Evolutionary conservation across 31 red algal species (phyloP).

Genomic region (Endocladia muricata): DNA sequence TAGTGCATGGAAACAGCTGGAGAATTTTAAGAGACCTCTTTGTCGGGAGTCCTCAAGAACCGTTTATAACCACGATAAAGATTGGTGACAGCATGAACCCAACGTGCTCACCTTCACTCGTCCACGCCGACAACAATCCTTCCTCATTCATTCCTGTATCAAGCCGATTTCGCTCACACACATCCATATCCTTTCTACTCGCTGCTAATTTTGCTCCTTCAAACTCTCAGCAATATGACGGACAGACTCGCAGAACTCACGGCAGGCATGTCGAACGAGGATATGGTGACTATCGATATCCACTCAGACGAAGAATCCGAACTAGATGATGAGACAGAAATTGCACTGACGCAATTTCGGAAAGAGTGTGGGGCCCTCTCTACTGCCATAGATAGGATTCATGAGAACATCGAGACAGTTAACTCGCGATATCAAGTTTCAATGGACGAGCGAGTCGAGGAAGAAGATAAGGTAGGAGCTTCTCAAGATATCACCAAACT

Average conservation of each 20-base stretch:
- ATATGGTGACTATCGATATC: neutral
- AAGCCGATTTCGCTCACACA: no score
- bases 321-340: slow-evolving; percentile 11
- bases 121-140: no score
- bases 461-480: neutral
- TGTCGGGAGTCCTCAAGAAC: no score
- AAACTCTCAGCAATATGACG: neutral
- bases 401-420: slow-evolving; percentile 27
- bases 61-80: no score
- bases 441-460: slow-evolving; percentile 6
- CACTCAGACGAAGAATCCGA: slow-evolving; percentile 7
- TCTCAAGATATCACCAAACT: slow-evolving; percentile 17
- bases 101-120: no score
- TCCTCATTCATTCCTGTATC: no score
- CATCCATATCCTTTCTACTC: no score
- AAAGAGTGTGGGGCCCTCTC: slow-evolving; percentile 24
- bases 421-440: slow-evolving; percentile 37
- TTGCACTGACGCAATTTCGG: slow-evolving; percentile 8
- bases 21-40: no score
- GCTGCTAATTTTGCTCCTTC: no score
- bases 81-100: no score
- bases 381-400: slow-evolving; percentile 34
- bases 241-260: slow-evolving; percentile 4
- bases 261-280: neutral
- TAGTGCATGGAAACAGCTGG: no score